Conservation (phyloP, 2,329 filamentous ascomycete species). For the Ceratocystis diversiconidia region DNA sequence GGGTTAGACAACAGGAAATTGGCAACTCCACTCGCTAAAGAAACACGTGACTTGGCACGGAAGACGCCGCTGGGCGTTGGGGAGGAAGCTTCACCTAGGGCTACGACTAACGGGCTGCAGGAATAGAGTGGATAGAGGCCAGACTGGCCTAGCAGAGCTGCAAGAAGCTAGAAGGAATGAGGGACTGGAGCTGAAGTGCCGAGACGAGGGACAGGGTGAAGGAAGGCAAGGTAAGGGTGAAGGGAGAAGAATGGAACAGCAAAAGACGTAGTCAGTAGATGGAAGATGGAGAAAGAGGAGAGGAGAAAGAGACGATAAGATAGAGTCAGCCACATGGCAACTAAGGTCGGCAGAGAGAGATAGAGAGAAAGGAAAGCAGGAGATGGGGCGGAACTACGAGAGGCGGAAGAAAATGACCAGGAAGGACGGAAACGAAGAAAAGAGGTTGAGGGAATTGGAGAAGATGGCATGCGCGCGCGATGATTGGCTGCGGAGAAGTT, state of each 20-base stretch:
- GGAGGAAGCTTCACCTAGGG: too few species aligned
- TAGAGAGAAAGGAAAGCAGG: not conserved
- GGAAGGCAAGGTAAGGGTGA: not conserved
- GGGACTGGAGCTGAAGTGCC: too few species aligned
- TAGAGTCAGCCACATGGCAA: not conserved
- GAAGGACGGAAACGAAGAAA: not conserved
- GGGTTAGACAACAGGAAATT: too few species aligned
- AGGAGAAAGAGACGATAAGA: not conserved
- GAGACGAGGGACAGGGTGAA: not conserved
- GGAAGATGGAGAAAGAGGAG: not conserved
- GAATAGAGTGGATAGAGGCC: too few species aligned
- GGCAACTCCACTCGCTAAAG: too few species aligned
- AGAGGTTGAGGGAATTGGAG: not conserved
- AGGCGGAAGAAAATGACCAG: not conserved
- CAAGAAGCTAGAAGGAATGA: not conserved
- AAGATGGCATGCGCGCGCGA: not conserved
- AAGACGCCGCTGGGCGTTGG: too few species aligned
- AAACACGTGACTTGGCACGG: too few species aligned
- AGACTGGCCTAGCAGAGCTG: too few species aligned
- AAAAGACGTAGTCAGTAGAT: not conserved
- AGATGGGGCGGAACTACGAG: not conserved
- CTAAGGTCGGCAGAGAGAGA: not conserved
- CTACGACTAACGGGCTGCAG: too few species aligned
- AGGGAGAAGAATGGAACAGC: too few species aligned
- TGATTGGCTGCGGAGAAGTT: not conserved